Conservation (phyloP, 345 rosid species). For the Lenwebbia sp. region DNA sequence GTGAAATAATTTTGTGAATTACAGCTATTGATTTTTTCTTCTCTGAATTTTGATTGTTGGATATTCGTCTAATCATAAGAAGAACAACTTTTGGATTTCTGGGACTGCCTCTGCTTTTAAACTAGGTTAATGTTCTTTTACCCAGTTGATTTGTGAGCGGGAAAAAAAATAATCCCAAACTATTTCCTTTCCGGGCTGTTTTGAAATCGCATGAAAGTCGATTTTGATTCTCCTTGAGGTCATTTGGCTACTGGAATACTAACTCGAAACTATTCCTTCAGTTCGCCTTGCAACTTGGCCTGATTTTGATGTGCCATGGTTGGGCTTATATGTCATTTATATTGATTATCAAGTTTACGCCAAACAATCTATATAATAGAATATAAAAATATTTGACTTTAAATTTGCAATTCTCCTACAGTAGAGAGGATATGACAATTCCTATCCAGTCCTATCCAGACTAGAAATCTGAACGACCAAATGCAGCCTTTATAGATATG, state of each 20-base stretch:
- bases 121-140: background rate
- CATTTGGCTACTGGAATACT: background rate
- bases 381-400: too few relatives aligned
- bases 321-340: background rate
- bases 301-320: slow-evolving; percentile 14
- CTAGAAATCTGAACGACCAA: too few relatives aligned
- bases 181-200: background rate
- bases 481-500: too few relatives aligned
- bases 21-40: background rate
- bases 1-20: too few relatives aligned
- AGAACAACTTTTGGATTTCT: background rate
- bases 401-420: too few relatives aligned
- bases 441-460: too few relatives aligned
- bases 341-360: too few relatives aligned
- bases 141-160: background rate
- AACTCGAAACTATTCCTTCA: background rate
- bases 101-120: background rate
- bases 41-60: background rate
- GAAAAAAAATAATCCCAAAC: background rate
- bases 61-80: background rate
- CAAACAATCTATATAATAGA: too few relatives aligned
- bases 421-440: too few relatives aligned
- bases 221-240: background rate
- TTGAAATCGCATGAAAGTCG: background rate
- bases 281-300: too few relatives aligned